Evolutionary conservation across 257 asterid genomes (phyloP), one percentile per base, ranked within the genome.

Genomic region (Solanum piurae): DNA sequence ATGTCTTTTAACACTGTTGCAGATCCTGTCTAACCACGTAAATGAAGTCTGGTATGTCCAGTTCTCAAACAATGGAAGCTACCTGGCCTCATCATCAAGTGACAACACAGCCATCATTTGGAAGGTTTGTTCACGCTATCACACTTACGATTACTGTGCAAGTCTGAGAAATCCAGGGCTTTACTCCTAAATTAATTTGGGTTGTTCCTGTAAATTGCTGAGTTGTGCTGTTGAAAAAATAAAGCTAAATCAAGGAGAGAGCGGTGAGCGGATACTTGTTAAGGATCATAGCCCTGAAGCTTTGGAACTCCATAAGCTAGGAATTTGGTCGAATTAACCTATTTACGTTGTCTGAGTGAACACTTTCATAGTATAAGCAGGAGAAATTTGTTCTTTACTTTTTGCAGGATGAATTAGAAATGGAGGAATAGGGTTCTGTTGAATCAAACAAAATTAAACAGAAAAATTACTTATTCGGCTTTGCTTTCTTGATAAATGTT

Each of bases 21-120:
- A 94, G 99, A 93, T 95, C 89, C 90, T 96, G 92, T 89, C 92
- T 46, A 86, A 86, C 89, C 98, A 95, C 91, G 93, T 87, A 86
- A 92, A 95, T 90, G 99, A 94, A 93, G 98, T 97, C 77, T 95
- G 98, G 99, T 95, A 94, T 71, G 97, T 97, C 88, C 99, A 95
- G 91, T 97, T 97, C 91, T 95, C 99, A 37, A 91, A 93, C 92
- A 90, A 90, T 69, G 98, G 99, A 86, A 93, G 93, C 55, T 94
- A 92, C 90, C 90, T 96, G 90, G 99, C 99, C 8, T 94, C 99
- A 31, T 94, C 98, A 89, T 96, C 99, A 77, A 90, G 95, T 86
- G 99, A 96, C 91, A 93, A 98, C 91, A 93, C 95, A 6, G 97
- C 98, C 88, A 94, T 94, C 88, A 94, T 96, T 89, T 97, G 98